Percentiles rank a stretch among this genome's conserved stretches.
phyloP scores from a whole-genome alignment of 768 basidiomycete species.

The Cyclocybe aegerita region DNA sequence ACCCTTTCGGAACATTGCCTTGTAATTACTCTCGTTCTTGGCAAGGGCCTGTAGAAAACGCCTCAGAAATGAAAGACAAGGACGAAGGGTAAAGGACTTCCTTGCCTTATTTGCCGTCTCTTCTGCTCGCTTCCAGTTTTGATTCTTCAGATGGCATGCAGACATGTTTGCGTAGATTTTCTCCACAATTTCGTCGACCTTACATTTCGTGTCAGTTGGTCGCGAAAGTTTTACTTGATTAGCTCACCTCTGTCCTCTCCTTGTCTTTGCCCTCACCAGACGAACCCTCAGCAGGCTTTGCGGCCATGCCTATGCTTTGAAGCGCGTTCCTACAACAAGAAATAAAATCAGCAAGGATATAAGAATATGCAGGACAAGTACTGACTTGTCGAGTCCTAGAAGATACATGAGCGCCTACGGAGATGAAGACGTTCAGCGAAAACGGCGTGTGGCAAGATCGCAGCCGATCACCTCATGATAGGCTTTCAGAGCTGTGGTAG shows the following conservation, averaged over 20 bases:
- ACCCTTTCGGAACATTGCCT: conserved; percentile 79
- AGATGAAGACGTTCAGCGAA: conserved; percentile 4
- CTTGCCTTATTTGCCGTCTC: conserved; percentile 79
- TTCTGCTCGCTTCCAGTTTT: conserved; percentile 75
- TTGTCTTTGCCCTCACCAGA: conserved; percentile 39
- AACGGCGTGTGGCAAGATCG: conserved; percentile 4
- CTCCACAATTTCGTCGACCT: conserved; percentile 77
- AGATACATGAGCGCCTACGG: conserved; percentile 69
- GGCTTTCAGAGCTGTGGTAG: conserved; percentile 53
- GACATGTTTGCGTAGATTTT: conserved; percentile 87
- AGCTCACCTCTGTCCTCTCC: conserved; percentile 65
- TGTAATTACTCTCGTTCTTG: conserved; percentile 75
- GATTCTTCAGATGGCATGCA: conserved; percentile 77
- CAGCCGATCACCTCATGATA: conserved; percentile 64
- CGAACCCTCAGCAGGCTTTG: conserved; percentile 22
- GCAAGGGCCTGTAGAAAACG: conserved; percentile 54
- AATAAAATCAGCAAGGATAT: conserved; percentile 1
- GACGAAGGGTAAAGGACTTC: background rate
- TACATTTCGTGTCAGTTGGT: background rate
- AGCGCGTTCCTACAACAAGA: conserved; percentile 48
- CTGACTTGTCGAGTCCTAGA: conserved; percentile 76
- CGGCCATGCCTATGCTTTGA: conserved; percentile 47
- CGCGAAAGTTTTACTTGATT: background rate
- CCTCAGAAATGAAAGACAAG: background rate
- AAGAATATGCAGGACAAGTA: conserved; percentile 2